A percentile compares a stretch with the other conserved stretches of the same genome.
Conservation (phyloP, 208 protist species). For the Hexamita inflata region DNA sequence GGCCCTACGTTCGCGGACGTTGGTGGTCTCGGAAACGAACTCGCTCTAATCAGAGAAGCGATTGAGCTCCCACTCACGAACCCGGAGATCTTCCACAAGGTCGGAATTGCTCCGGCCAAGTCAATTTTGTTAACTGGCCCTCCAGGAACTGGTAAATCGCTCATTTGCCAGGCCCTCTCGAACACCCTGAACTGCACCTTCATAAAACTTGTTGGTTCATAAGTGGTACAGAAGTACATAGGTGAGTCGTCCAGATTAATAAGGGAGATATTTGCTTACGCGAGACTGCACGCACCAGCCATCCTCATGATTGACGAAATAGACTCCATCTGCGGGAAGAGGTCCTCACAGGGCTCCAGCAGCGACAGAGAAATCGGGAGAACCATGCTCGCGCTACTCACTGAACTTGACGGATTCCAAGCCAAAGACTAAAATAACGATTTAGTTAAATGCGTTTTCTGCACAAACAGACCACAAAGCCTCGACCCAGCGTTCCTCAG, state of each 20-base stretch:
- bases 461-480: conserved; percentile 34
- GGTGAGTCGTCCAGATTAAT: conserved; percentile 97
- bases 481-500: conserved; percentile 30
- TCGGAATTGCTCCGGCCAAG: conserved; percentile 27
- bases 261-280: conserved; percentile 95
- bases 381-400: conserved; percentile 38
- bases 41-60: conserved; percentile 89
- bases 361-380: conserved; percentile 32
- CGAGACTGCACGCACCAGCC: conserved; percentile 82
- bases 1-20: conserved; percentile 67
- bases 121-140: conserved; percentile 32
- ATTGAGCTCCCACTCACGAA: conserved; percentile 96
- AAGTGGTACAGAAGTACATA: conserved; percentile 90
- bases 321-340: conserved; percentile 32
- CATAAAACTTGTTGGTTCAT: conserved; percentile 92
- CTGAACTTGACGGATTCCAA: conserved; percentile 36
- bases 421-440: not conserved
- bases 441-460: conserved; percentile 31
- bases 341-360: conserved; percentile 3
- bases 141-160: conserved; percentile 55
- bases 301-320: conserved; percentile 44
- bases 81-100: conserved; percentile 57
- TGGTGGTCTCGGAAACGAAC: conserved; percentile 97
- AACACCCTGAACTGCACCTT: conserved; percentile 92
- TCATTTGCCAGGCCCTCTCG: conserved; percentile 90